A percentile compares a stretch with the other conserved stretches of the same genome.
These are phyloP conservation scores for Aechmea fasciata DNA, from an alignment of 176 grass and related monocot species.

Conservation along the genomic window DNA sequence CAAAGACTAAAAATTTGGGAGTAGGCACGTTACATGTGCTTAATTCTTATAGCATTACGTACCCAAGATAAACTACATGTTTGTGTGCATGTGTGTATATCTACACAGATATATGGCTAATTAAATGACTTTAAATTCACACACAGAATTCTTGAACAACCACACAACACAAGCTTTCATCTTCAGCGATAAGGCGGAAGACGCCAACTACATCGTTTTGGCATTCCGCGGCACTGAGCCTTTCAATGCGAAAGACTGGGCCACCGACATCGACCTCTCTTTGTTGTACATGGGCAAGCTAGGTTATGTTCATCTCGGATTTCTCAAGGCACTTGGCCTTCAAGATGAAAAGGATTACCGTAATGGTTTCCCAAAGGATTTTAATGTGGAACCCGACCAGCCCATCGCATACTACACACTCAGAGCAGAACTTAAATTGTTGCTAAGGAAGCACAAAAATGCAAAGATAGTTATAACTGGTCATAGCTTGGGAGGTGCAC, in stretches of 20 bases:
- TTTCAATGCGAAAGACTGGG: constrained; percentile 42
- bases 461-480: constrained; percentile 55
- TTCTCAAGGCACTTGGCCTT: constrained; percentile 30
- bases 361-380: constrained; percentile 1
- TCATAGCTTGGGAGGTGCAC: constrained; percentile 81
- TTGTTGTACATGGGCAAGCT: constrained; percentile 46
- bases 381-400: constrained; percentile 25
- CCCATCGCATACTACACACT: constrained; percentile 52
- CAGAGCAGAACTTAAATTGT: constrained; percentile 6
- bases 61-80: too few species aligned
- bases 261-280: constrained; percentile 47
- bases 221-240: constrained; percentile 18
- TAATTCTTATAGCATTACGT: too few species aligned
- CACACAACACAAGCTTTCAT: constrained; percentile 51
- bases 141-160: constrained; percentile 43
- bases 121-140: background rate
- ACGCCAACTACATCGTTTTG: constrained; percentile 47
- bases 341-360: constrained; percentile 32
- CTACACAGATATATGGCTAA: too few species aligned
- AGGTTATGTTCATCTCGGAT: constrained; percentile 48
- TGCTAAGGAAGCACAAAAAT: constrained; percentile 17
- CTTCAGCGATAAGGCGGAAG: constrained; percentile 23
- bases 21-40: too few species aligned
- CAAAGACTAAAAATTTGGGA: too few species aligned
- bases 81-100: too few species aligned